Base-by-base conservation (phyloP, 495 filamentous ascomycete genomes). In the Hyaloscypha hepaticicola region DNA sequence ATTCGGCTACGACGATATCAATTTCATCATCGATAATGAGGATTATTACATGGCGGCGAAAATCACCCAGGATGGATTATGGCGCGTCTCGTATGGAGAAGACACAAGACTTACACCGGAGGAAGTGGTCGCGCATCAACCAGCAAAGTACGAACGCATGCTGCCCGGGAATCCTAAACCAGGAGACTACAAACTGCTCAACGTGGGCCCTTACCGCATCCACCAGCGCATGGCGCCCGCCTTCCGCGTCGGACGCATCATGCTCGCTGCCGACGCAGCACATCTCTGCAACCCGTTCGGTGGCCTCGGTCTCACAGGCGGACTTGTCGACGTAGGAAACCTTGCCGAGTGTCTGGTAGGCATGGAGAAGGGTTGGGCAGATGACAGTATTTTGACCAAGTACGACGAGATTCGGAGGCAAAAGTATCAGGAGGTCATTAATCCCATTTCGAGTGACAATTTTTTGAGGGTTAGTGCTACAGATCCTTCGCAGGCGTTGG, bases 1-100 rank as follows among this genome's bases (percentile, higher is more conserved):
- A 59, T 85, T 77, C 63, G 78, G 74, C 34, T 85, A 79, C 66
- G 76, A 77, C 68, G 85, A 88, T 65, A 77, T 79, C 48, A 86
- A 84, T 69, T 87, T 86, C 66, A 82, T 86, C 65, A 72, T 87
- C 19, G 78, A 87, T 58, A 84, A 83, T 3, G 78, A 83, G 11
- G 75, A 87, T 68, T 86, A 81, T 63, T 85, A 85, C 76, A 86
- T 88, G 82, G 84, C 80, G 8, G 84, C 84, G 7, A 79, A 73
- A 60, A 82, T 88, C 65, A 83, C 81, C 14, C 70, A 70, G 11
- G 84, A 88, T 62, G 82, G 81, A n/a, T 72, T 88, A 11, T 86
- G 83, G 74, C 78, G 85, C 5, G 80, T 88, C 58, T 81, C 84
- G 5, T 88, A 87, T 70, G 83, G 82, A 56, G 84, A 87, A 58